Base-by-base conservation (phyloP, 2,329 filamentous ascomycete genomes). In the Neospermospora avenae region DNA sequence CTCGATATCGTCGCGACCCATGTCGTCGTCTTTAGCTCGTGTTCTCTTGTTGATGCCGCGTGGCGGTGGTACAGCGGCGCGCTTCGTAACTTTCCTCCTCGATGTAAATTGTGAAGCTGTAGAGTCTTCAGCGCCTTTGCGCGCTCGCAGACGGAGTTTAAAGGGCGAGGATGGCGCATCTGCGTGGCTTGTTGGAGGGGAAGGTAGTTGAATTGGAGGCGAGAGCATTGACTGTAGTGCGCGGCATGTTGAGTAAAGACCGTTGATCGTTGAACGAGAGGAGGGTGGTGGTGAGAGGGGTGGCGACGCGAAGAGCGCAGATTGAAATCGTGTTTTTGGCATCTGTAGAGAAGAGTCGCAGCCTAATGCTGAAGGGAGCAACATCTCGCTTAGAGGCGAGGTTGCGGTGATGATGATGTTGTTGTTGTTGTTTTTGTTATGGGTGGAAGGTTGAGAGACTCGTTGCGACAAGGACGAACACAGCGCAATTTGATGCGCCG, bases 241-340 rank as follows among this genome's bases (percentile, higher is more conserved):
- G 71, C 82, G 83, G 71, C 84, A 87, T 49, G 83, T 82, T 62
- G 76, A 79, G 72, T 84, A 80, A 69, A 87, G 79, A 73, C 81
- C 82, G 70, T 76, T 77, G 65, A 85, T 74, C 20, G 80, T 74
- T 55, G 74, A 74, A 62, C 79, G 75, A 22, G 79, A 72, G 41
- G 77, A 78, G 48, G 76, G 54, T 14, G 72, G 81, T 81, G 67
- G 83, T 77, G 57, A 72, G 54, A 69, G 65, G 10, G 84, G 84
- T 53, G 84, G 84, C 55, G 84, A 86, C 63, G 81, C 79, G 72
- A 85, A 80, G 69, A 82, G 76, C 46, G 79, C 55, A 37, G 66
- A 54, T 62, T 66, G 66, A 48, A 62, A 65, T 64, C 77, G 78
- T 49, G 77, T 75, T 67, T 74, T 71, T 48, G 74, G 74, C 58